Percentiles rank a stretch among this genome's conserved stretches.
Conservation (phyloP, 345 rosid genomes). For the Combretum micranthum region DNA sequence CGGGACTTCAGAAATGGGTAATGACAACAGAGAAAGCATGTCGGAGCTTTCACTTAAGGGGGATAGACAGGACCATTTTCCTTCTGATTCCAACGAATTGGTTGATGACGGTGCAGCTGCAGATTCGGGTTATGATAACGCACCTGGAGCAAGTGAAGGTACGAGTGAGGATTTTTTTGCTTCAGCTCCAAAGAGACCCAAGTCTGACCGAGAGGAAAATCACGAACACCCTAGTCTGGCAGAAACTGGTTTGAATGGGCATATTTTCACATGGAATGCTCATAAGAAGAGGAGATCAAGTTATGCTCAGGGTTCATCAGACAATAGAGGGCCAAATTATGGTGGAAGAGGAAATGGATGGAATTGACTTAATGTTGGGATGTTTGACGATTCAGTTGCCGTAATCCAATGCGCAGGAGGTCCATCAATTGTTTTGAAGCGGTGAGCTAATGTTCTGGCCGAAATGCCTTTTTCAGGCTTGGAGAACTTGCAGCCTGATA, state of each 20-base stretch:
- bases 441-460: background rate
- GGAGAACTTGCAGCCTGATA: background rate
- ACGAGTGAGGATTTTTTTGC: slow-evolving; percentile 53
- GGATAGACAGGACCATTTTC: slow-evolving; percentile 9
- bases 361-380: slow-evolving; percentile 6
- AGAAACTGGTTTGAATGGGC: slow-evolving; percentile 31
- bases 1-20: slow-evolving; percentile 20
- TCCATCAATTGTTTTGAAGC: background rate
- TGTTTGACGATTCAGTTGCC: background rate
- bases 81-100: slow-evolving; percentile 4
- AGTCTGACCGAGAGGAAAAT: slow-evolving; percentile 28
- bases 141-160: slow-evolving; percentile 48
- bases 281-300: slow-evolving; percentile 86
- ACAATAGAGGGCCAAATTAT: slow-evolving; percentile 63
- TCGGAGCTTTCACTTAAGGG: slow-evolving; percentile 8
- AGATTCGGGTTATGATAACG: slow-evolving; percentile 22
- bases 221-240: slow-evolving; percentile 24
- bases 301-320: slow-evolving; percentile 56
- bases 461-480: slow-evolving; percentile 1
- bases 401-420: too few species aligned
- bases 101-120: slow-evolving; percentile 10
- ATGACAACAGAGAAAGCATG: slow-evolving; percentile 8
- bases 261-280: slow-evolving; percentile 64
- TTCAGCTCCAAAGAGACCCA: slow-evolving; percentile 30
- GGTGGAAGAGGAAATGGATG: slow-evolving; percentile 54